phyloP scores from a whole-genome alignment of 1,139 yeast species.

The Meyerozyma athensensis region DNA sequence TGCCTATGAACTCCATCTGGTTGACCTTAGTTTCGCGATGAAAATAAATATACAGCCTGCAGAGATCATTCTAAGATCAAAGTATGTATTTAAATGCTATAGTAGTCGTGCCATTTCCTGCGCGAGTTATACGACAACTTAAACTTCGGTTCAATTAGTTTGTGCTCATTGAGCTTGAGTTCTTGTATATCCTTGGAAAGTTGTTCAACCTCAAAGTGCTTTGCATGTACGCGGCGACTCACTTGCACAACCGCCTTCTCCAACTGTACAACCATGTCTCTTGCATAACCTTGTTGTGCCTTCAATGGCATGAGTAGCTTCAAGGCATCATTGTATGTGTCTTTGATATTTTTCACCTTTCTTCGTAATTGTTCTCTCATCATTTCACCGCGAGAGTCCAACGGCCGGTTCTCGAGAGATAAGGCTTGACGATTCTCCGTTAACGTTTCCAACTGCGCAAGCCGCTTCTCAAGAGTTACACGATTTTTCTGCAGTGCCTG shows the following conservation, averaged over 20 bases:
- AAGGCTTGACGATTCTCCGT: not conserved
- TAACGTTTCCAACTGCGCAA: not conserved
- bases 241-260: not conserved
- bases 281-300: conserved; percentile 1
- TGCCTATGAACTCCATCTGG: conserved; percentile 19
- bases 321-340: conserved; percentile 8
- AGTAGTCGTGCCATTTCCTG: not conserved
- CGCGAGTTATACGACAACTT: not conserved
- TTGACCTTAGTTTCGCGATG: not conserved
- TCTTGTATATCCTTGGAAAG: not conserved
- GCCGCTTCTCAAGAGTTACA: not conserved
- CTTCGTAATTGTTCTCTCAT: conserved; percentile 8
- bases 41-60: not conserved
- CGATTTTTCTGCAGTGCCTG: not conserved
- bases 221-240: not conserved
- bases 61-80: not conserved
- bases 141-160: not conserved
- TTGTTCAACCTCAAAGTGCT: not conserved
- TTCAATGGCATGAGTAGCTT: conserved; percentile 10
- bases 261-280: not conserved
- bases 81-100: not conserved
- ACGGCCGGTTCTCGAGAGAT: not conserved
- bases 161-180: not conserved
- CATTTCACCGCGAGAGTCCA: conserved; percentile 4
- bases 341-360: conserved; percentile 9